Conservation (phyloP, 177 flowering plant genomes). For the Vitis hybrid region DNA sequence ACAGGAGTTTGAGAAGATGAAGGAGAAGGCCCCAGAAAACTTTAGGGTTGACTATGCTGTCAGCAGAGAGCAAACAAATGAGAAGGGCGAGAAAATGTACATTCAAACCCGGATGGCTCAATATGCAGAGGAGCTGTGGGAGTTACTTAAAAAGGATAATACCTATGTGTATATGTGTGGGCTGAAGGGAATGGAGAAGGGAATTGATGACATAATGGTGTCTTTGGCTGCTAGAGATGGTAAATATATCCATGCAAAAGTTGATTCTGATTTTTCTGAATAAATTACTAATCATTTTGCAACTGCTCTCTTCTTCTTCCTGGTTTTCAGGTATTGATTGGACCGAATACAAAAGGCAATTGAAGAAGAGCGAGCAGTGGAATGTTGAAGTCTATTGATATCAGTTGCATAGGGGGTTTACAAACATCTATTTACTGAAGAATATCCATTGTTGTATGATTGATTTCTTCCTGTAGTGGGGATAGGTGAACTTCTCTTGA, state of each 20-base stretch:
- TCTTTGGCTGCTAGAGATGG: constrained; percentile 81
- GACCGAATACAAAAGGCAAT: constrained; percentile 73
- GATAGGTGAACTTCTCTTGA: too few species aligned
- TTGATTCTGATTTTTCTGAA: too few species aligned
- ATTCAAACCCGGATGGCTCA: constrained; percentile 99
- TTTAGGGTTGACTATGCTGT: constrained; percentile 92
- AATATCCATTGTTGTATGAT: too few species aligned
- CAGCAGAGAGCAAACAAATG: constrained; percentile 93
- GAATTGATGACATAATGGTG: constrained; percentile 90
- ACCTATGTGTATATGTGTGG: constrained; percentile 94
- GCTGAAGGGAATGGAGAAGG: constrained; percentile 92
- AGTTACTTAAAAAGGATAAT: constrained; percentile 85
- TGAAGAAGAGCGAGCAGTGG: constrained; percentile 98
- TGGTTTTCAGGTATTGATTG: constrained; percentile 76
- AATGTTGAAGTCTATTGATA: constrained; percentile 93
- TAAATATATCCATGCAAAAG: constrained; percentile 19
- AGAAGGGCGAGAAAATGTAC: constrained; percentile 96
- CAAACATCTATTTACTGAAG: constrained; percentile 5
- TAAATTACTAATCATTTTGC: too few species aligned
- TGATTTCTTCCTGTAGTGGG: too few species aligned
- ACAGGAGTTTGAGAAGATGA: constrained; percentile 96
- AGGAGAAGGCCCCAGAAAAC: constrained; percentile 82
- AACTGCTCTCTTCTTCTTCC: neutral
- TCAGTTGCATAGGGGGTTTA: constrained; percentile 13
- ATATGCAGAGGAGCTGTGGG: constrained; percentile 89